phyloP scores from a whole-genome alignment of 2,329 filamentous ascomycete genomes.

The Colletotrichum higginsianum region DNA sequence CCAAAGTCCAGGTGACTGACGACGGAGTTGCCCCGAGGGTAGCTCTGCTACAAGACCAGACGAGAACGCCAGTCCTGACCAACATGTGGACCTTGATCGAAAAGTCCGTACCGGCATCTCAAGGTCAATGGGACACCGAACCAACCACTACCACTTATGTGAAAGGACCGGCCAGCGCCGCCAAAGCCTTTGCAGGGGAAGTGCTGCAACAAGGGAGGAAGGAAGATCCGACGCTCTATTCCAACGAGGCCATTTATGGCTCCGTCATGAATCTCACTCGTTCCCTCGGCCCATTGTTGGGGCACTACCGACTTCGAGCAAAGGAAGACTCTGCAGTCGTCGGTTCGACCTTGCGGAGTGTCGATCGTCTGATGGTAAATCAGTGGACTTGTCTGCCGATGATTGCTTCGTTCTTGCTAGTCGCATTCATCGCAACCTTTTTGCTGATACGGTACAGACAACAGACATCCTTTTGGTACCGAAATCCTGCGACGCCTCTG shows the following conservation, averaged over 20 bases:
- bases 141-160: neutral
- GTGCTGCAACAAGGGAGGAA: neutral
- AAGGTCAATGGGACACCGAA: neutral
- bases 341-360: neutral
- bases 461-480: constrained; percentile 15
- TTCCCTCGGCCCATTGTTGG: neutral
- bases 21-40: constrained; percentile 18
- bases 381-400: constrained; percentile 23
- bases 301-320: constrained; percentile 17
- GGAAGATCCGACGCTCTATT: neutral
- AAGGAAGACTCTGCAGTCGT: neutral
- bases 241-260: constrained; percentile 6
- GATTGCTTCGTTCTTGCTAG: constrained; percentile 1
- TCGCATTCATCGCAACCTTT: neutral
- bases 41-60: neutral
- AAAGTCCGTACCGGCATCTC: neutral
- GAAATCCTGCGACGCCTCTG: constrained; percentile 8
- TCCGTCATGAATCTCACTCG: constrained; percentile 18
- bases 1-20: constrained; percentile 23
- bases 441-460: neutral
- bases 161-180: constrained; percentile 11
- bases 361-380: constrained; percentile 18
- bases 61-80: neutral
- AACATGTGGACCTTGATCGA: constrained; percentile 18
- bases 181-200: neutral